phyloP scores from a whole-genome alignment of 2,329 filamentous ascomycete genomes.

The Colletotrichum caudatum region DNA sequence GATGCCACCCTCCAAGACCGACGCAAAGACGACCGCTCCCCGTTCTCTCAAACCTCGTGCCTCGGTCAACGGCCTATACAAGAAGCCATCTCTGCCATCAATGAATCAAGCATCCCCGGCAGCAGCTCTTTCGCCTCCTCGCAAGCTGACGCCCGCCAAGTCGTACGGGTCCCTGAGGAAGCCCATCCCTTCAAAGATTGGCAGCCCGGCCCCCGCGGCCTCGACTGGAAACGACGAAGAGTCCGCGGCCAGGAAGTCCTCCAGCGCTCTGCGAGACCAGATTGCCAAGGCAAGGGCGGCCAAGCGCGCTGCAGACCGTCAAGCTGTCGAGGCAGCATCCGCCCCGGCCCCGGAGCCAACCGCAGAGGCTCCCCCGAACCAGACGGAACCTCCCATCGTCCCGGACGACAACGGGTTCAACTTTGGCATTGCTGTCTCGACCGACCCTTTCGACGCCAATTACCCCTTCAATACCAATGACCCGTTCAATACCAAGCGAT shows the following conservation, averaged over 20 bases:
- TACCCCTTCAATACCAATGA: conserved; percentile 74
- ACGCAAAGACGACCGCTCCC: conserved; percentile 60
- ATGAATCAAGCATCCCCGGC: conserved; percentile 45
- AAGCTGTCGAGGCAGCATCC: conserved; percentile 43
- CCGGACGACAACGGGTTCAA: conserved; percentile 58
- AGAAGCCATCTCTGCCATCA: conserved; percentile 65
- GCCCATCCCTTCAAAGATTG: conserved; percentile 22
- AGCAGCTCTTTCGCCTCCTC: conserved; percentile 12
- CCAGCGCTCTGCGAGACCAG: conserved; percentile 84
- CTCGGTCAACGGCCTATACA: conserved; percentile 66
- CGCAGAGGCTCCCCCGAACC: neutral
- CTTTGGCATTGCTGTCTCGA: conserved; percentile 57
- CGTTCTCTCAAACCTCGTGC: conserved; percentile 63
- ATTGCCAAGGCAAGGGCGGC: conserved; percentile 94
- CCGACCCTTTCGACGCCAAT: conserved; percentile 78
- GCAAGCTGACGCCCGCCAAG: conserved; percentile 30
- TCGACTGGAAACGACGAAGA: conserved; percentile 47
- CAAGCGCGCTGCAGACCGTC: conserved; percentile 66
- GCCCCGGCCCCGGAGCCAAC: neutral
- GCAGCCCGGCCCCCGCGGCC: conserved; percentile 5
- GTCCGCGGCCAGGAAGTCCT: conserved; percentile 71
- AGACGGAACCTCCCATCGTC: conserved; percentile 52
- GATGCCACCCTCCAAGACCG: conserved; percentile 53
- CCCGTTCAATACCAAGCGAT: conserved; percentile 76
- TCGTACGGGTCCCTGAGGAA: conserved; percentile 35